Evolutionary conservation across 2,329 filamentous ascomycete species (phyloP).

Genomic region (Tolypocladium tropicale): DNA sequence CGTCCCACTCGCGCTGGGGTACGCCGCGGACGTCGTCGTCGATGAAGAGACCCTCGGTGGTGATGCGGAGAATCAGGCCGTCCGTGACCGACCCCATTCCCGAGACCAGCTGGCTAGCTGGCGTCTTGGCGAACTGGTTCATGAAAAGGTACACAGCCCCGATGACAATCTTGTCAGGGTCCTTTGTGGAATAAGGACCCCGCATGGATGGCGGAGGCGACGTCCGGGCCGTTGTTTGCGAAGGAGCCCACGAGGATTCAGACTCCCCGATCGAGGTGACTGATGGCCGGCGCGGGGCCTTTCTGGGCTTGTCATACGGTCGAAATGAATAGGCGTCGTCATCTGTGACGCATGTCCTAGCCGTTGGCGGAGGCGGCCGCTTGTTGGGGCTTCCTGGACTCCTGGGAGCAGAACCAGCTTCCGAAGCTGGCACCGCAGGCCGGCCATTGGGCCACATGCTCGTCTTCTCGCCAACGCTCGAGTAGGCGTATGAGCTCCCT

Average conservation of each 20-base stretch:
- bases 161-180: slow-evolving; percentile 94
- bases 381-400: slow-evolving; percentile 21
- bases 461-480: slow-evolving; percentile 56
- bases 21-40: slow-evolving; percentile 89
- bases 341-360: slow-evolving; percentile 50
- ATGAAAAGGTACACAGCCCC: slow-evolving; percentile 88
- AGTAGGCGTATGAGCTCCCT: slow-evolving; percentile 50
- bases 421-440: slow-evolving; percentile 27
- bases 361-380: slow-evolving; percentile 35
- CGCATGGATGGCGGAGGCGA: slow-evolving; percentile 72
- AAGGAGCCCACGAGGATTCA: slow-evolving; percentile 78
- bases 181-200: slow-evolving; percentile 73
- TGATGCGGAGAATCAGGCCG: slow-evolving; percentile 83
- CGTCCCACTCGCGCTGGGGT: slow-evolving; percentile 95
- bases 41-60: slow-evolving; percentile 90
- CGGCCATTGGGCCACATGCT: slow-evolving; percentile 60
- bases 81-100: slow-evolving; percentile 82
- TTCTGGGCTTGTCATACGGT: slow-evolving; percentile 62
- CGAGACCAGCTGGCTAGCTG: slow-evolving; percentile 79
- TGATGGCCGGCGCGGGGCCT: slow-evolving; percentile 49
- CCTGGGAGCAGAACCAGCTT: slow-evolving; percentile 17
- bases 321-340: slow-evolving; percentile 64
- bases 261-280: slow-evolving; percentile 60
- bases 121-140: slow-evolving; percentile 79
- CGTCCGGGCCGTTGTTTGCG: slow-evolving; percentile 72